Base-by-base conservation (phyloP, 176 grass and related monocot species). In the Bolboschoenus planiculmis region DNA sequence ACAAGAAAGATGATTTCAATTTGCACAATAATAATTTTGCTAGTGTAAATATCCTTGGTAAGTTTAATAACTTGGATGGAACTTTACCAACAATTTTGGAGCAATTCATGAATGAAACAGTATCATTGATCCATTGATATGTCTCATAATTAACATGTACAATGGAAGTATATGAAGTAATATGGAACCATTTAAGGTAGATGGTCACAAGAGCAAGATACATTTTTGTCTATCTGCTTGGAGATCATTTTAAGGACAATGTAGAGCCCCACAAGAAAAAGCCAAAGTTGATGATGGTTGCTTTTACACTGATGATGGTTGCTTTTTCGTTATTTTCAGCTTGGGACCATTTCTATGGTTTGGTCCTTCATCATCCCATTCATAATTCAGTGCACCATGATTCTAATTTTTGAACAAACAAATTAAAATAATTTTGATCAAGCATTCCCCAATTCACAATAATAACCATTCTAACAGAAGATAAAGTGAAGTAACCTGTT, bases 401-500 rank as follows among this genome's bases (percentile, higher is more conserved):
- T 31, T 75, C 71, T 47, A 75, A 61, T 7, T 29, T 61, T 61
- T 7, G 10, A 61, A 75, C 4, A 27, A 29, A 51, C 72, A 76
- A 33, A 33, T 18, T 24, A 76, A 31, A 76, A 15, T 30, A 30
- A 51, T 31, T 21, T 31, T 33, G 24, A 31, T 24, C 4, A 7
- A 76, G 51, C 31, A 76, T 51, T 16, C 26, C 50, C 13, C 13
- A 76, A 31, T 51, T 76, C 44, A 76, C 33, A 75, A 3, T 23
- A 81, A 31, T 40, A 57, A 75, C n/a, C 79, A 59, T 68, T 39
- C 58, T 11, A 36, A 53, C 50, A 53, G 15, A 18, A 6, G 23
- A 48, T 71, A 51, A 83, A 84, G 20, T 74, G 34, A 58, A 9
- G 26, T 1, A 56, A 98, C 95, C 95, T 98, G 92, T 73, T 98